phyloP scores from a whole-genome alignment of 306 rosid species.

The Senna siamea region DNA sequence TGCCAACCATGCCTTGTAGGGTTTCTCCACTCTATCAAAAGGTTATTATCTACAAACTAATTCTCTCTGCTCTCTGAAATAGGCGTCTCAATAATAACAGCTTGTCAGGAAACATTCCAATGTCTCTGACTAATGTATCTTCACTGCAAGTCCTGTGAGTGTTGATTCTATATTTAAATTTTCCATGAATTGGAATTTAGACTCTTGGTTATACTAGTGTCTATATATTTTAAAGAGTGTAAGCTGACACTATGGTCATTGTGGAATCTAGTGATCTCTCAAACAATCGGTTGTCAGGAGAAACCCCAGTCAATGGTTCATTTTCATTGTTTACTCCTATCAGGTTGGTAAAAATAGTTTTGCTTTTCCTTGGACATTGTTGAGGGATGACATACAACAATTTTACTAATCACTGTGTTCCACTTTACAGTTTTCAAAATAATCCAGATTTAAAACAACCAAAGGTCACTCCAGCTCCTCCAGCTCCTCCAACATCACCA shows the following conservation, averaged over 20 bases:
- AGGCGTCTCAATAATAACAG: conserved; percentile 98
- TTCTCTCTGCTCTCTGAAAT: conserved; percentile 41
- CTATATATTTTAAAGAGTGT: conserved; percentile 20
- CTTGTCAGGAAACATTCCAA: conserved; percentile 71
- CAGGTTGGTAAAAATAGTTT: conserved; percentile 59
- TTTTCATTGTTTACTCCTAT: conserved; percentile 84
- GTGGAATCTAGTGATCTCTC: conserved; percentile 83
- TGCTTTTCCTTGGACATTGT: conserved; percentile 22
- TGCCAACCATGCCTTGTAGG: conserved; percentile 15
- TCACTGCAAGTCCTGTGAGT: conserved; percentile 98
- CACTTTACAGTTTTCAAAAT: conserved; percentile 65
- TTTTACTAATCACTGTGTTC: conserved; percentile 38
- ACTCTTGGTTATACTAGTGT: conserved; percentile 23
- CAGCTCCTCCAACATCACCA: conserved; percentile 43
- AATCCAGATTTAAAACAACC: conserved; percentile 39
- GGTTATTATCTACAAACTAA: conserved; percentile 42
- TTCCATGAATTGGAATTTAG: conserved; percentile 5
- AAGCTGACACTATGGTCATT: conserved; percentile 39
- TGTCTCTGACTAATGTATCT: conserved; percentile 50
- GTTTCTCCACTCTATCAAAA: conserved; percentile 28
- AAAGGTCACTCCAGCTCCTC: conserved; percentile 47
- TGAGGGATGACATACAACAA: conserved; percentile 15
- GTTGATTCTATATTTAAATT: conserved; percentile 23
- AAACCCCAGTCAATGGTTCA: conserved; percentile 74
- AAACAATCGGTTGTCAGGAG: conserved; percentile 65